Evolutionary conservation across 768 basidiomycete species (phyloP), one percentile per base, ranked within the genome.

Genomic region (Nevesoporus exiguus): DNA sequence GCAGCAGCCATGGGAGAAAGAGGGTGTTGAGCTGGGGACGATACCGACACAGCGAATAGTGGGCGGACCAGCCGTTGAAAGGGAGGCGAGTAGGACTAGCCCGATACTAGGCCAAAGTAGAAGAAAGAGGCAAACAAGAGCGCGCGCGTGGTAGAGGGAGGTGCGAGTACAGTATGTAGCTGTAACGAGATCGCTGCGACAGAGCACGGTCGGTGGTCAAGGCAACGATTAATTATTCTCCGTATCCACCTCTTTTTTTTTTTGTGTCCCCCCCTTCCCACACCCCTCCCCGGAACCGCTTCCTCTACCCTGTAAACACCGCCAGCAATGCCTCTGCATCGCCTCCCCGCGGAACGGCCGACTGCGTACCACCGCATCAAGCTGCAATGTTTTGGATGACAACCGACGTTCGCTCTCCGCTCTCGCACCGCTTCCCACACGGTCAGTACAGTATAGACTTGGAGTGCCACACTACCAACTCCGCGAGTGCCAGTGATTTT

Each of bases 1-100:
- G 86, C 83, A 73, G 86, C 83, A 73, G 86, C 81, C 85, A 89
- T 88, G 54, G 48, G 51, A 69, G 67, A 76, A 66, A 60, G 76
- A 74, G 61, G 69, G 76, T 71, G 72, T 61, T 57, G 62, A 64
- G 66, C 64, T 58, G 69, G 59, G 61, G 69, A 69, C 30, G 56
- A 47, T 48, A 59, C 58, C 61, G 61, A 68, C 66, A 45, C 68
- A 72, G 68, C 64, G 59, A 65, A 63, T 29, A 49, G 62, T 36
- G 47, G 62, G 74, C 82, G 83, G 84, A 71, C 84, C 84, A 85
- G 84, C 84, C 83, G 66, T 61, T 33, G 65, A 31, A 44, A 37
- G 11, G 24, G 49, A 49, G 52, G 47, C 22, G 48, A 54, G 52
- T 3, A 52, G 51, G 57, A 67, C 59, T 57, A 62, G 49, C 53